phyloP scores from a whole-genome alignment of 2,329 filamentous ascomycete species.

The Arthroderma sp. region DNA sequence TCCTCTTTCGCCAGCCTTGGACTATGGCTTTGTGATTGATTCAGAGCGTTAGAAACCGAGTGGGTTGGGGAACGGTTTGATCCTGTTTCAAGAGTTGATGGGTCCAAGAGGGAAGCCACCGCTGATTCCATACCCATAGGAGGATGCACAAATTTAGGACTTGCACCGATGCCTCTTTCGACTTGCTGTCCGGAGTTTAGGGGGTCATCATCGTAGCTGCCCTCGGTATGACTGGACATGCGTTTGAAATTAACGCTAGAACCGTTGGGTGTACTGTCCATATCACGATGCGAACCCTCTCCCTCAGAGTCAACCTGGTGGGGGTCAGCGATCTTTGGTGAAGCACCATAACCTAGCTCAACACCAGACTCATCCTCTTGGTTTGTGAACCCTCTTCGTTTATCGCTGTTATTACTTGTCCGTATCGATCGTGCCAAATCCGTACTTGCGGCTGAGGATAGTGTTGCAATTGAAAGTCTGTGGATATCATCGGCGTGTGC shows the following conservation, averaged over 20 bases:
- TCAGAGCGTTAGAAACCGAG: conserved; percentile 29
- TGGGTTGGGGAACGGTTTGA: conserved; percentile 40
- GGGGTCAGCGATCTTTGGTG: conserved; percentile 14
- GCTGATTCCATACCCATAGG: conserved; percentile 69
- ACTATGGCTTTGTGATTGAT: conserved; percentile 23
- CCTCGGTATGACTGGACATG: conserved; percentile 40
- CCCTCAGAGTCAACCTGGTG: too few species aligned
- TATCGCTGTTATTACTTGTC: conserved; percentile 41
- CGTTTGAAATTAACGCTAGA: conserved; percentile 35
- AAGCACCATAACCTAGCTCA: conserved; percentile 28
- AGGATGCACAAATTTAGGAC: conserved; percentile 62
- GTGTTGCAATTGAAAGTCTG: conserved; percentile 43
- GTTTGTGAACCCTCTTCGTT: conserved; percentile 36
- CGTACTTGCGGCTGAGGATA: conserved; percentile 45
- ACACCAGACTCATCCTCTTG: conserved; percentile 24
- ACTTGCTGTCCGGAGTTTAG: conserved; percentile 57
- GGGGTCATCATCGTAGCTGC: conserved; percentile 38
- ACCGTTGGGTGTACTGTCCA: conserved; percentile 29
- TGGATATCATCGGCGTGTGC: conserved; percentile 15
- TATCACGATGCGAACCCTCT: too few species aligned
- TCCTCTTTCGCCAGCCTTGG: conserved; percentile 14
- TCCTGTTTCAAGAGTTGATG: conserved; percentile 56
- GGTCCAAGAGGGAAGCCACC: conserved; percentile 79
- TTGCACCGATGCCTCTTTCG: conserved; percentile 54
- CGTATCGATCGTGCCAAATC: conserved; percentile 43